These are phyloP conservation scores for Corynascus novoguineensis DNA, from an alignment of 495 filamentous ascomycete genomes.

Conservation along the genomic window DNA sequence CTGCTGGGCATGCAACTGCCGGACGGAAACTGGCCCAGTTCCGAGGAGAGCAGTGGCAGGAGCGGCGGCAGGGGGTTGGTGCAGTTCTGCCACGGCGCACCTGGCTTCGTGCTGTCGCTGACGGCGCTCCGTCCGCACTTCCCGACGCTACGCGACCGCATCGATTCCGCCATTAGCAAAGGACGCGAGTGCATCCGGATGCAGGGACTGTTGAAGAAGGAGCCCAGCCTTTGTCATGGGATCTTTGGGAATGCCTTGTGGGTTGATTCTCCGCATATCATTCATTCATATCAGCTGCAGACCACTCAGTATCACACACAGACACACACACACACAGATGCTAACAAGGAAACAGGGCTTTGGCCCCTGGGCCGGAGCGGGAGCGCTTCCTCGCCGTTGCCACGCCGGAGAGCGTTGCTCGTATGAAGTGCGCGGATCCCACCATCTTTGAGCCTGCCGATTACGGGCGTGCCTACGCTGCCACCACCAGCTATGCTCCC, in stretches of 20 bases:
- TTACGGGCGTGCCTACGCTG: conserved; percentile 26
- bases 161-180: conserved; percentile 42
- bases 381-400: conserved; percentile 51
- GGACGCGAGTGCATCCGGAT: conserved; percentile 46
- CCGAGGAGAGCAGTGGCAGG: conserved; percentile 15
- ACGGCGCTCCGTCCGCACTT: conserved; percentile 45
- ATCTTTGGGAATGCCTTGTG: conserved; percentile 57
- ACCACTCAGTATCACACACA: too few relatives aligned
- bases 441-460: conserved; percentile 28
- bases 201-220: conserved; percentile 54
- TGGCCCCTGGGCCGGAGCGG: conserved; percentile 26
- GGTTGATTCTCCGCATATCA: conserved; percentile 10
- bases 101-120: conserved; percentile 54
- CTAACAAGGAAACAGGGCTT: conserved; percentile 23
- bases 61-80: conserved; percentile 42
- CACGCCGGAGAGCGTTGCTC: conserved; percentile 44
- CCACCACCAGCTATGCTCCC: conserved; percentile 27
- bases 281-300: too few relatives aligned
- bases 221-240: conserved; percentile 60
- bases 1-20: conserved; percentile 40
- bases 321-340: not conserved
- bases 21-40: conserved; percentile 44
- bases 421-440: conserved; percentile 39
- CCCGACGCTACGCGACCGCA: conserved; percentile 39
- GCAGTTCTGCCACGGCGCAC: conserved; percentile 63